Evolutionary conservation across 2,329 filamentous ascomycete genomes (phyloP).

Genomic region (Arachnomyces sp.): DNA sequence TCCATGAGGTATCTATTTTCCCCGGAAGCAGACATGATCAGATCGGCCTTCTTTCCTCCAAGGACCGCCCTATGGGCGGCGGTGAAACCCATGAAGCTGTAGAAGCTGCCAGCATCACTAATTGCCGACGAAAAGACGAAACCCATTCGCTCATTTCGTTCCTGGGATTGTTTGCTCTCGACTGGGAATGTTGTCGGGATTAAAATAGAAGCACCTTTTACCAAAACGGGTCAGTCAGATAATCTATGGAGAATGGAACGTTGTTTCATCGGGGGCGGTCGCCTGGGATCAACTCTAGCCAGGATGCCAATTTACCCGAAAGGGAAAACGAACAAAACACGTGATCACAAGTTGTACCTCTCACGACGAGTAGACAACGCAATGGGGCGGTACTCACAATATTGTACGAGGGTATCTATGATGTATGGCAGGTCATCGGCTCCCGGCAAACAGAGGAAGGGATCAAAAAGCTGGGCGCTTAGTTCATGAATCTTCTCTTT

Average conservation of each 20-base stretch:
- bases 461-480: slow-evolving; percentile 24
- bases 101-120: slow-evolving; percentile 29
- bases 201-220: slow-evolving; percentile 26
- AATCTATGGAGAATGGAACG: not conserved
- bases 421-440: slow-evolving; percentile 18
- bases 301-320: no score
- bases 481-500: slow-evolving; percentile 9
- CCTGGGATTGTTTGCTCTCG: slow-evolving; percentile 19
- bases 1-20: slow-evolving; percentile 20
- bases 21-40: slow-evolving; percentile 12
- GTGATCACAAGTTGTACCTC: no score
- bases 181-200: slow-evolving; percentile 33
- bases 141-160: slow-evolving; percentile 18
- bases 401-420: slow-evolving; percentile 23
- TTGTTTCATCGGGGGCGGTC: not conserved
- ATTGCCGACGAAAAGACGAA: slow-evolving; percentile 26
- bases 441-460: slow-evolving; percentile 27
- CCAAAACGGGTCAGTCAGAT: slow-evolving; percentile 11
- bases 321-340: no score
- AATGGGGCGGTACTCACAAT: slow-evolving; percentile 22
- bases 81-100: slow-evolving; percentile 31
- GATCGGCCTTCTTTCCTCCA: slow-evolving; percentile 18
- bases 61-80: slow-evolving; percentile 32
- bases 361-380: not conserved
- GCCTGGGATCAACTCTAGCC: not conserved